phyloP scores from a whole-genome alignment of 177 flowering plant genomes.

The Vitis hybrid region DNA sequence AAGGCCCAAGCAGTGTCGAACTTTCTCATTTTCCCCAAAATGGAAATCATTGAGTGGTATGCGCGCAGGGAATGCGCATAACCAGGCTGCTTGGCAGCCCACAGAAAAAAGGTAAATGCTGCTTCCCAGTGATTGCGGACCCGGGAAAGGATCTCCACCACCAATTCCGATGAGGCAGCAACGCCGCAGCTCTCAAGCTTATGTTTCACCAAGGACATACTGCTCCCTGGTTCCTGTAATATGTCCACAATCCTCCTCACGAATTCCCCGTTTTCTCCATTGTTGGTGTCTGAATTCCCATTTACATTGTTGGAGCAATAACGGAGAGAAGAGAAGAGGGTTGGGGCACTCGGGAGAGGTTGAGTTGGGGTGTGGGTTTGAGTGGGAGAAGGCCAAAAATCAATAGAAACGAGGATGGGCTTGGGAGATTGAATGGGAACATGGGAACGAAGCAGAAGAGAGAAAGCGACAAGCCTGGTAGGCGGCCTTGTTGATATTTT shows the following conservation, averaged over 20 bases:
- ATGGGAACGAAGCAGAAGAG: not conserved
- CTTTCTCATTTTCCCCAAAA: constrained; percentile 79
- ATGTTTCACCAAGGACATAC: constrained; percentile 27
- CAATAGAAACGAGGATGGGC: not conserved
- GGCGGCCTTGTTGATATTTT: not conserved
- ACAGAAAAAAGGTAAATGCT: constrained; percentile 75
- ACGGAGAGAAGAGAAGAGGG: not conserved
- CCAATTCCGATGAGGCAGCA: constrained; percentile 46
- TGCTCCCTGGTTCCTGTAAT: constrained; percentile 22
- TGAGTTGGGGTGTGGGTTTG: no score
- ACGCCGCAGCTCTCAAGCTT: constrained; percentile 53
- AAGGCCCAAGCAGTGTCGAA: constrained; percentile 83
- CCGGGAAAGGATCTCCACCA: constrained; percentile 62
- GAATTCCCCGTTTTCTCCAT: constrained; percentile 10
- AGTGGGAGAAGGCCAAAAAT: not conserved
- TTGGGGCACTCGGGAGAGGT: constrained; percentile 3
- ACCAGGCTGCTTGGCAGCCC: constrained; percentile 77
- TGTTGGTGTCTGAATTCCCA: constrained; percentile 8
- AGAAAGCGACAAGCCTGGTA: not conserved
- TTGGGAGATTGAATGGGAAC: not conserved
- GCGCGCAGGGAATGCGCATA: constrained; percentile 56
- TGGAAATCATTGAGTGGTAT: constrained; percentile 76
- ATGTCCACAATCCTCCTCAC: constrained; percentile 35
- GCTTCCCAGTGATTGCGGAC: constrained; percentile 73
- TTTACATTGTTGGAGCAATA: constrained; percentile 5